Base-by-base conservation (phyloP, 805 yeast species). In the Kazachstania africana region DNA sequence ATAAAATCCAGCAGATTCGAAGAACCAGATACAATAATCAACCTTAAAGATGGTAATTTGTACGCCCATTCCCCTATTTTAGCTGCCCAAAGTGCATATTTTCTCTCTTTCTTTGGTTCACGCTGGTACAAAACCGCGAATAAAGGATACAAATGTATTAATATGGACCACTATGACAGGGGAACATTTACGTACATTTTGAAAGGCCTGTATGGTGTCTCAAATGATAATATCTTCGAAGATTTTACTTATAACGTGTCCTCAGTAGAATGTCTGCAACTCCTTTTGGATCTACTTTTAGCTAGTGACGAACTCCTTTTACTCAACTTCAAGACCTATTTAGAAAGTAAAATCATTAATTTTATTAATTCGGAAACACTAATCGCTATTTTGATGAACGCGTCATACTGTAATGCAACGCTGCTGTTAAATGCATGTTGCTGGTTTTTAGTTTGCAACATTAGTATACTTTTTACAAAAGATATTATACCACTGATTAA, bases 381-480 rank as follows among this genome's bases (percentile, higher is more conserved):
- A 1, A 55, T 72, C 9, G 36, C 65, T 0, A 46, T 84, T 10
- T 45, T 81, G 10, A 55, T 65, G 9, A 75, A 75, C 44, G 66
- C 93, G 0, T 65, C 65, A 28, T 43, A 56, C 13, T 56, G 66
- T 28, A 53, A 65, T 14, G 79, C 84, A 5, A 49, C 55, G 9
- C 70, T 75, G 40, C 51, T 85, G 23, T 62, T 72, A 37, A 62
- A 65, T 30, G 68, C 71, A 33, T 72, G 94, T 47, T 57, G 76
- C 16, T 75, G 83, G 76, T 79, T 69, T 42, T 61, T 82, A 9
- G 73, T 69, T 40, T 65, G 70, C 39, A 82, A 83, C 48, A 55
- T 80, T 34, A 84, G 75, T 19, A 47, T 72, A 3, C 44, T 81
- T 12, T 56, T 84, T 21, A 67, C 72, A 32, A 76, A 74, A 15